phyloP scores from a whole-genome alignment of 768 basidiomycete species.

The Suillus subaureus region DNA sequence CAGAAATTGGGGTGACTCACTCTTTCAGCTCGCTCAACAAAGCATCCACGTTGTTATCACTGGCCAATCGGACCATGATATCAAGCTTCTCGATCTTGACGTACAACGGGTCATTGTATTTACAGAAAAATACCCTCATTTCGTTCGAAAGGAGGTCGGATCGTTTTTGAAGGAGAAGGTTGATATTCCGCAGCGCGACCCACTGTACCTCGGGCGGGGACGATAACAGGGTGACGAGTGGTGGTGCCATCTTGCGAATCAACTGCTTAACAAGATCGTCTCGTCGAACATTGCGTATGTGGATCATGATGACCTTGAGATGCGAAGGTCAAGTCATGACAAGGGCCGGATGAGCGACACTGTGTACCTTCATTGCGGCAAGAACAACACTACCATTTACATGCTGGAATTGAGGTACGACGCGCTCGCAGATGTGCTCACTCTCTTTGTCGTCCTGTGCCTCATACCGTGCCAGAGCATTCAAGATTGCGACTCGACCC shows the following conservation, averaged over 20 bases:
- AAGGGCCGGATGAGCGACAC: constrained; percentile 16
- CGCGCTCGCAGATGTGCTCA: constrained; percentile 98
- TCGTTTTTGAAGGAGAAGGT: constrained; percentile 92
- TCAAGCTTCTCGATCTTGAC: constrained; percentile 99
- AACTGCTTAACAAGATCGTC: constrained; percentile 87
- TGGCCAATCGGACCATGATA: constrained; percentile 94
- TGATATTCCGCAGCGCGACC: constrained; percentile 97
- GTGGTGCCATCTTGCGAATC: constrained; percentile 96
- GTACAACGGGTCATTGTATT: constrained; percentile 99
- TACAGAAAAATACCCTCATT: constrained; percentile 99
- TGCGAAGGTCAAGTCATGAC: neutral
- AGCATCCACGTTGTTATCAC: constrained; percentile 92
- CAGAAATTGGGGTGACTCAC: constrained; percentile 44
- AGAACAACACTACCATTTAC: constrained; percentile 94
- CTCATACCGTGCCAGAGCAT: constrained; percentile 81
- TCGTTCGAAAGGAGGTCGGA: constrained; percentile 90
- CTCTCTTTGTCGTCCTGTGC: constrained; percentile 91
- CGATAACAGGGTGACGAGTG: constrained; percentile 91
- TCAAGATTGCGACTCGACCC: constrained; percentile 94
- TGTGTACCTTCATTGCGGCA: constrained; percentile 85
- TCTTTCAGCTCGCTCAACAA: constrained; percentile 95
- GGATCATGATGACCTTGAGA: constrained; percentile 91
- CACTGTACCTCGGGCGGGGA: constrained; percentile 98
- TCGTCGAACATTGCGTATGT: constrained; percentile 79
- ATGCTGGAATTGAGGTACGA: constrained; percentile 98